These are phyloP conservation scores for Leptographium flavum DNA, from an alignment of 2,329 filamentous ascomycete genomes.

Conservation along the genomic window DNA sequence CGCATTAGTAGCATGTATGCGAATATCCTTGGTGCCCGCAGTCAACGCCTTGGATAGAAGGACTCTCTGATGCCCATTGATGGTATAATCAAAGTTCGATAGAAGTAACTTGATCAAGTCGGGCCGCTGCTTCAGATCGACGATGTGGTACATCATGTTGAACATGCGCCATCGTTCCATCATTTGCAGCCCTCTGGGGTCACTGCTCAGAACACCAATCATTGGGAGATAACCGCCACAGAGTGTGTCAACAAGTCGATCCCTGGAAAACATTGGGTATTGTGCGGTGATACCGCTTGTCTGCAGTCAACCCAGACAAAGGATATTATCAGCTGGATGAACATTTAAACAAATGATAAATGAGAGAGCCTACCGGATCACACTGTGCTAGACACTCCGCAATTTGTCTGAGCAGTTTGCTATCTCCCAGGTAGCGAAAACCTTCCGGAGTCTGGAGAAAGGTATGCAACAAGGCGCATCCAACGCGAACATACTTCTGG, in stretches of 20 bases:
- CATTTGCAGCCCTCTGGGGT: conserved; percentile 71
- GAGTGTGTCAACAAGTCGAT: conserved; percentile 72
- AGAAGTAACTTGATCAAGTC: conserved; percentile 83
- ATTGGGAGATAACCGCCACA: conserved; percentile 91
- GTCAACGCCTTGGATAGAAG: conserved; percentile 90
- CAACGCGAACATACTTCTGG: conserved; percentile 83
- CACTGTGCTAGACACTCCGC: conserved; percentile 93
- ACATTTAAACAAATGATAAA: conserved; percentile 4
- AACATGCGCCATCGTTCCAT: conserved; percentile 95
- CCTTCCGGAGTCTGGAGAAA: conserved; percentile 78
- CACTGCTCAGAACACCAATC: conserved; percentile 73
- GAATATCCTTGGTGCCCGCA: conserved; percentile 77
- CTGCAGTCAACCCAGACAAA: conserved; percentile 17
- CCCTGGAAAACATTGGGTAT: conserved; percentile 75
- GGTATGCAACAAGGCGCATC: conserved; percentile 76
- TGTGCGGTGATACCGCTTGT: conserved; percentile 64
- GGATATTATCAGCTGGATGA: neutral
- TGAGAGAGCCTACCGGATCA: conserved; percentile 51
- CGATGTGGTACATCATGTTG: conserved; percentile 99
- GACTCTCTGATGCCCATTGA: conserved; percentile 79
- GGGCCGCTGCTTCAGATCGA: conserved; percentile 79
- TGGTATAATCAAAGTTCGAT: conserved; percentile 80
- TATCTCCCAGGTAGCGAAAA: conserved; percentile 71
- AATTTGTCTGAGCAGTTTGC: conserved; percentile 85
- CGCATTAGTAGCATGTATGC: conserved; percentile 77